Evolutionary conservation across 2,329 filamentous ascomycete genomes (phyloP).

Genomic region (Colletotrichum liriopes): DNA sequence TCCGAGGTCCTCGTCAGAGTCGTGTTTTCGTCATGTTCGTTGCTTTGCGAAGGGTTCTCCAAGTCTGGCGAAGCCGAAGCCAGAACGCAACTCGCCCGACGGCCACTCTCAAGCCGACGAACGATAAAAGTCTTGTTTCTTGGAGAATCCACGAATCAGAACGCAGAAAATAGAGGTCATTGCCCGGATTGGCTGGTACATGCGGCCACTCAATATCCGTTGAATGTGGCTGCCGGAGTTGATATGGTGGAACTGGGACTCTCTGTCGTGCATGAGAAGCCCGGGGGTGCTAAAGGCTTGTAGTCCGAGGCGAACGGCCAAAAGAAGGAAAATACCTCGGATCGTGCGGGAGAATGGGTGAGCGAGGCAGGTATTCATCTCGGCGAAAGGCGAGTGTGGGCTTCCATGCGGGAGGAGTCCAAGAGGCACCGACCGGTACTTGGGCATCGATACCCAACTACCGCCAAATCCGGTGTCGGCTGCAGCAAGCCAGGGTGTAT

Average conservation of each 20-base stretch:
- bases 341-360: neutral
- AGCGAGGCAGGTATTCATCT: slow-evolving; percentile 1
- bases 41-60: no score
- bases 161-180: slow-evolving; percentile 46
- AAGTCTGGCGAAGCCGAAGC: neutral
- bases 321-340: slow-evolving; percentile 28
- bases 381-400: neutral
- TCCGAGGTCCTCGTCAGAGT: neutral
- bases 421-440: slow-evolving; percentile 31
- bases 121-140: neutral
- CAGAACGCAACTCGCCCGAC: neutral
- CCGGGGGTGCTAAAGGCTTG: slow-evolving; percentile 2
- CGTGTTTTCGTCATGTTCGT: neutral
- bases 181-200: slow-evolving; percentile 33
- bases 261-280: slow-evolving; percentile 34
- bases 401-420: neutral
- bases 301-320: neutral
- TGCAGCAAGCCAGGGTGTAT: slow-evolving; percentile 32
- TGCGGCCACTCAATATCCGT: slow-evolving; percentile 24
- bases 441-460: slow-evolving; percentile 32
- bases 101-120: neutral
- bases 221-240: slow-evolving; percentile 36
- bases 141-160: slow-evolving; percentile 30
- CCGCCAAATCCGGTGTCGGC: slow-evolving; percentile 21
- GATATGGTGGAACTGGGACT: slow-evolving; percentile 23